Base-by-base conservation (phyloP, 2,329 filamentous ascomycete species). In the Colletotrichum caudatum region DNA sequence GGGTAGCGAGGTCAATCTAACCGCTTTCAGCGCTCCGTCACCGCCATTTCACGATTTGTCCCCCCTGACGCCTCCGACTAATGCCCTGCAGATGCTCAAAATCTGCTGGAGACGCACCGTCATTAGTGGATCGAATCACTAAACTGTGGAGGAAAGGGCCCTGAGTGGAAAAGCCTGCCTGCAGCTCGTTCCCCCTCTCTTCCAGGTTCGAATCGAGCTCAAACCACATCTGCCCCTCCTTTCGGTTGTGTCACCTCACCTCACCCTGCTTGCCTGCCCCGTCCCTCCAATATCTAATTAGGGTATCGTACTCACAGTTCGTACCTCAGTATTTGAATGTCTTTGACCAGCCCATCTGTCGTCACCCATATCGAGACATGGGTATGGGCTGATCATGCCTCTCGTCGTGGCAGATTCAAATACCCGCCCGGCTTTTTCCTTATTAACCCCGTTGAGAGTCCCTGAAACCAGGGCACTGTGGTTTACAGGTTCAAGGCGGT, bases 11-110 rank as follows among this genome's bases (percentile, higher is more conserved):
- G 33, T 14, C 8, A 29, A 56, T 41, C 70, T 72, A 72, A 50
- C 60, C 44, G 5, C 11, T 37, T 72, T 35, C 29, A 41, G 66
- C n/a, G 23, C 56, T 20, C 66, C 61, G 70, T 72, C 70, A 72
- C 70, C 70, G 70, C 70, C 70, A 71, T 72, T 72, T 72, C 57
- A 48, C 59, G 51, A 51, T 33, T 65, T 48, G 44, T 48, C 39
- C 68, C 58, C 58, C 65, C 69, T 48, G 37, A 37, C n/a, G n/a
- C 64, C 54, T 29, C 56, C 68, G 18, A 58, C 51, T 33, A 51
- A 57, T 63, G 68, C 50, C 35, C 64, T 70, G 64, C 58, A 68
- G 64, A 23, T 60, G 51, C 69, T 64, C 37, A 71, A 64, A 60
- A 29, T n/a, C 39, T 46, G 65, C 59, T 71, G 69, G 68, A 71